A percentile compares a stretch with the other conserved stretches of the same genome.
Conservation (phyloP, 495 filamentous ascomycete species). For the Penicillium roqueforti region DNA sequence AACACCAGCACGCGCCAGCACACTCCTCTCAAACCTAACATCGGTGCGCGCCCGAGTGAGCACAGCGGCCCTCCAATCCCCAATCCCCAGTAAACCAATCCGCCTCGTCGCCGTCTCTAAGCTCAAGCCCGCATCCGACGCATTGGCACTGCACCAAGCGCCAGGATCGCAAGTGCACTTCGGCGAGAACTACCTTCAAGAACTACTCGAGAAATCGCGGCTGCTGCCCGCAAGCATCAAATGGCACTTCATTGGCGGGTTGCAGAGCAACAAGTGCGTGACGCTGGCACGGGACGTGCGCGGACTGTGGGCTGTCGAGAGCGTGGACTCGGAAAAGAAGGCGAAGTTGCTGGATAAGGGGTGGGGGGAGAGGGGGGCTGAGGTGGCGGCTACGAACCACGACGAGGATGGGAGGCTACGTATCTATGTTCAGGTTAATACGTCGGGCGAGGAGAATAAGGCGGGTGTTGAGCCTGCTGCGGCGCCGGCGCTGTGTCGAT, state of each 20-base stretch:
- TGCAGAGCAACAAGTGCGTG: constrained; percentile 91
- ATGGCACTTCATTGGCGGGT: constrained; percentile 95
- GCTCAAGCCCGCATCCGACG: constrained; percentile 83
- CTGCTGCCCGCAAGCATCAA: constrained; percentile 72
- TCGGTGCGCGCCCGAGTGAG: constrained; percentile 34
- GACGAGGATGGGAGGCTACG: constrained; percentile 44
- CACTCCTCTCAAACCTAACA: constrained; percentile 38
- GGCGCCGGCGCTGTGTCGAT: constrained; percentile 57
- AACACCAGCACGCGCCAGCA: constrained; percentile 34
- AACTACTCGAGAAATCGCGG: constrained; percentile 79
- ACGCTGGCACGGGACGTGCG: constrained; percentile 75
- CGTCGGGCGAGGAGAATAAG: constrained; percentile 82
- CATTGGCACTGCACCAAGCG: constrained; percentile 71
- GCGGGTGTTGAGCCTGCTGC: constrained; percentile 65
- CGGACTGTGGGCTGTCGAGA: constrained; percentile 90
- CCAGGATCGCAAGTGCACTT: constrained; percentile 68
- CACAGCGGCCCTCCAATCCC: constrained; percentile 21
- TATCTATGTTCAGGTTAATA: constrained; percentile 92
- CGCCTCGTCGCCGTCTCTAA: constrained; percentile 93
- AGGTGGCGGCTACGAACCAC: constrained; percentile 3
- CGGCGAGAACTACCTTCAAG: constrained; percentile 96
- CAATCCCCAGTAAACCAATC: constrained; percentile 34
- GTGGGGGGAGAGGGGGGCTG: constrained; percentile 49
- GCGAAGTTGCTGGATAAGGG: constrained; percentile 75
- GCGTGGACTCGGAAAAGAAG: constrained; percentile 83